phyloP scores from a whole-genome alignment of 1,284 basidiomycete genomes.

The Earliella scabrosa region DNA sequence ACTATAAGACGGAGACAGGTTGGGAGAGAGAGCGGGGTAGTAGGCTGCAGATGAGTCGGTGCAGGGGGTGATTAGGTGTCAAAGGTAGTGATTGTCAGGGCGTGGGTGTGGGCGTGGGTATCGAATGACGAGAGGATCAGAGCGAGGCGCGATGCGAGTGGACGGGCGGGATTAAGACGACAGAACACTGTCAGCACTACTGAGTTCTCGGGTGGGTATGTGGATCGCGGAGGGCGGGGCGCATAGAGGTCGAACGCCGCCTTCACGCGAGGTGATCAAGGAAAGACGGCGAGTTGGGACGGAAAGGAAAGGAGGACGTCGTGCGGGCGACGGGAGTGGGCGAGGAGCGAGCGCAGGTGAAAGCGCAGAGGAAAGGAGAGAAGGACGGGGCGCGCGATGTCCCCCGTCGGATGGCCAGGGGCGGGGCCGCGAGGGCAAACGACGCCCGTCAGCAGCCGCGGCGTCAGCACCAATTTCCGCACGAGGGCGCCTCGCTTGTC shows the following conservation, averaged over 20 bases:
- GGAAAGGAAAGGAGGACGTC: constrained; percentile 7
- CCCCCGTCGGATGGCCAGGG: too few species aligned
- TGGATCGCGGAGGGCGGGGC: background rate
- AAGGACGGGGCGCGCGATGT: background rate
- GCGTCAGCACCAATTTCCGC: too few species aligned
- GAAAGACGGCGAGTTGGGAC: constrained; percentile 16
- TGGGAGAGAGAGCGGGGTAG: background rate
- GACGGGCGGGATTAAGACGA: background rate
- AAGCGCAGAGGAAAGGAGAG: background rate
- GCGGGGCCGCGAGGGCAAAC: too few species aligned
- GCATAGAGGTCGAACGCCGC: background rate
- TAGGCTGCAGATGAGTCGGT: too few species aligned
- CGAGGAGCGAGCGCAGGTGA: background rate
- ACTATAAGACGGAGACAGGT: background rate
- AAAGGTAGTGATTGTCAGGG: too few species aligned
- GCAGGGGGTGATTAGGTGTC: too few species aligned
- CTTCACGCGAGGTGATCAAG: background rate
- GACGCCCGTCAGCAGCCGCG: too few species aligned
- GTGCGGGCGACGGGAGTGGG: background rate
- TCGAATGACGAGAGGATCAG: background rate
- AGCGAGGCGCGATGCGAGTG: background rate
- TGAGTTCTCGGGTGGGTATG: background rate
- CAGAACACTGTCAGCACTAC: background rate
- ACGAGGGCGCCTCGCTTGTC: background rate
- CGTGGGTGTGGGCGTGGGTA: background rate